These are phyloP conservation scores for Luffa acutangula DNA, from an alignment of 306 rosid genomes.

Conservation along the genomic window DNA sequence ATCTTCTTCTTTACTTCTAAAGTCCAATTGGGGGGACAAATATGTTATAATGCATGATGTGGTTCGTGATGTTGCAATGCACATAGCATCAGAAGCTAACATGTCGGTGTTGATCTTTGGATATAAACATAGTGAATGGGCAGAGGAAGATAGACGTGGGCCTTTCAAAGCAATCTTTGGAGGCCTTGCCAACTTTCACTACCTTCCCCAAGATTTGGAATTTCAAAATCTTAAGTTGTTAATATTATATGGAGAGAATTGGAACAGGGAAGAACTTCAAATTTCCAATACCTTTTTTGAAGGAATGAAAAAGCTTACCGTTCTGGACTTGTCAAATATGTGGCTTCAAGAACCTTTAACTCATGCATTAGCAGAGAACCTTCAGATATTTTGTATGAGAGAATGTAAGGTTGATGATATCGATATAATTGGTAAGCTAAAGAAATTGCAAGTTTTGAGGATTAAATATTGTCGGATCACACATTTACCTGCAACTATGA, in stretches of 20 bases:
- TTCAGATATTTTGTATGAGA: neutral
- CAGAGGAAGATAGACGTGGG: neutral
- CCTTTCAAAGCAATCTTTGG: neutral
- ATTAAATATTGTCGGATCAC: neutral
- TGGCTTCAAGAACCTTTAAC: neutral
- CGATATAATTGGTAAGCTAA: neutral
- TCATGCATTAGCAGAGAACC: neutral
- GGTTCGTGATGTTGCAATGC: constrained; percentile 4
- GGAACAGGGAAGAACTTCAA: neutral
- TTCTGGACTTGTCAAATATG: neutral
- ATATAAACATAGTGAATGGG: neutral
- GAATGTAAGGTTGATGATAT: neutral
- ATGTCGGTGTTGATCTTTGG: neutral
- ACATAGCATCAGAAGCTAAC: neutral
- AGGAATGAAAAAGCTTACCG: neutral
- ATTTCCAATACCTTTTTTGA: neutral
- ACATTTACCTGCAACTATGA: neutral
- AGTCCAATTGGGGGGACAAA: neutral
- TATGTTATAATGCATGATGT: constrained; percentile 21
- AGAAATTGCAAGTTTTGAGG: neutral
- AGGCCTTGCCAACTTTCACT: neutral
- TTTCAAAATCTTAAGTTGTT: neutral
- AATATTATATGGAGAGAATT: neutral
- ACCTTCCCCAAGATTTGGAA: neutral
- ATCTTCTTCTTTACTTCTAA: constrained; percentile 7